A percentile compares a stretch with the other conserved stretches of the same genome.
phyloP scores from a whole-genome alignment of 176 grass and related monocot species.

The Saccharum spontaneum region DNA sequence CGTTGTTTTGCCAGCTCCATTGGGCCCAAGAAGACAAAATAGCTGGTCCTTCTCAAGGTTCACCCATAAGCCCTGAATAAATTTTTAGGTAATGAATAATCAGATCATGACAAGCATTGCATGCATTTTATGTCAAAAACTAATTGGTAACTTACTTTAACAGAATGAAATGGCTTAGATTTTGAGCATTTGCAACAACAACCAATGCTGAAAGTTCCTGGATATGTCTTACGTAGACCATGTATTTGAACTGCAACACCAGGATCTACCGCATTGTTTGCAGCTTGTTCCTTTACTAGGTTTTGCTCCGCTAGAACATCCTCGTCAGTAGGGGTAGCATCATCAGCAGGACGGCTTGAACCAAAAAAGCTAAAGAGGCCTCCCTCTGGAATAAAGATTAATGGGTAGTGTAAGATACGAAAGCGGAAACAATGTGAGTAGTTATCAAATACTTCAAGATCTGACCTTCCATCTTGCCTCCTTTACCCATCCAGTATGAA shows the following conservation, averaged over 20 bases:
- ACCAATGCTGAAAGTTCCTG: slow-evolving; percentile 69
- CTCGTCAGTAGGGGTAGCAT: slow-evolving; percentile 75
- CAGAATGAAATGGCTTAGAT: slow-evolving; percentile 85
- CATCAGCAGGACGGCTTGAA: slow-evolving; percentile 60
- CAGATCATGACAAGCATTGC: neutral
- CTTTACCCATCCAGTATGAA: slow-evolving; percentile 94
- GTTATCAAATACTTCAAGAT: slow-evolving; percentile 10
- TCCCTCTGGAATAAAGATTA: slow-evolving; percentile 63
- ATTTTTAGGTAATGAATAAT: slow-evolving; percentile 24
- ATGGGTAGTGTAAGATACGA: slow-evolving; percentile 5
- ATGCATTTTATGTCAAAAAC: neutral
- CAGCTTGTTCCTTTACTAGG: slow-evolving; percentile 56
- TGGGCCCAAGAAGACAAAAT: slow-evolving; percentile 94
- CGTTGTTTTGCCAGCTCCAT: slow-evolving; percentile 98
- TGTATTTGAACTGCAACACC: slow-evolving; percentile 78
- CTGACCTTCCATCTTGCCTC: slow-evolving; percentile 76
- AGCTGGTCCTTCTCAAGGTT: slow-evolving; percentile 91
- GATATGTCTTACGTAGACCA: slow-evolving; percentile 84
- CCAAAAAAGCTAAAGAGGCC: slow-evolving; percentile 76
- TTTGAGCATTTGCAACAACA: slow-evolving; percentile 76
- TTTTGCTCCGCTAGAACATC: slow-evolving; percentile 88
- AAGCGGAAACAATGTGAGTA: slow-evolving; percentile 27
- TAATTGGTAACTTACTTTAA: slow-evolving; percentile 64
- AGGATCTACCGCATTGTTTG: slow-evolving; percentile 61
- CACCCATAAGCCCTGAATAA: slow-evolving; percentile 83